phyloP scores from a whole-genome alignment of 176 grass and related monocot species.

The Zizania latifolia region DNA sequence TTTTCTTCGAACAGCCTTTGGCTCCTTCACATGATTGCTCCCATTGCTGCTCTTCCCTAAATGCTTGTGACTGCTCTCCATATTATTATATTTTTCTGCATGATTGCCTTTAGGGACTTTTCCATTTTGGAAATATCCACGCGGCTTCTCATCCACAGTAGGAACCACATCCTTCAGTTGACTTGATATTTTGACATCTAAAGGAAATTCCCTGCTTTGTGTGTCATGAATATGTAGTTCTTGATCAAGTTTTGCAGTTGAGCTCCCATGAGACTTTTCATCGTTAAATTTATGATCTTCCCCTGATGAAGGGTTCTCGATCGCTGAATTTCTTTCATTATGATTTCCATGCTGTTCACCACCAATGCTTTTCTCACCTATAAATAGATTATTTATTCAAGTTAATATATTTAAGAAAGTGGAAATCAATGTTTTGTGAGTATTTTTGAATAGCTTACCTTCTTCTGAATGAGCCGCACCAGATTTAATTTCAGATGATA shows the following conservation, averaged over 20 bases:
- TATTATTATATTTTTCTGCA: constrained; percentile 29
- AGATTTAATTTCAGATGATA: constrained; percentile 28
- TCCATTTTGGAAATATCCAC: constrained; percentile 24
- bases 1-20: constrained; percentile 29
- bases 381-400: constrained; percentile 12
- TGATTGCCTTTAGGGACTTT: not conserved
- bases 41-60: constrained; percentile 33
- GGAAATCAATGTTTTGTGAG: not conserved
- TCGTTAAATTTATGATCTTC: constrained; percentile 19
- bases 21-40: constrained; percentile 25
- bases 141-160: constrained; percentile 9
- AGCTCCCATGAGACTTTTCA: not conserved
- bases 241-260: not conserved
- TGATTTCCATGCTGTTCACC: constrained; percentile 1
- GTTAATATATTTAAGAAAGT: constrained; percentile 10
- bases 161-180: constrained; percentile 18
- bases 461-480: constrained; percentile 22
- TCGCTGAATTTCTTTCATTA: not conserved
- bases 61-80: constrained; percentile 16
- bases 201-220: constrained; percentile 22
- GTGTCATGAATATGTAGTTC: not conserved
- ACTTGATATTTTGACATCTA: not conserved
- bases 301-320: constrained; percentile 2
- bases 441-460: constrained; percentile 34
- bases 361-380: constrained; percentile 23